Base-by-base conservation (phyloP, 2,329 filamentous ascomycete genomes). In the Curvularia spicifera region DNA sequence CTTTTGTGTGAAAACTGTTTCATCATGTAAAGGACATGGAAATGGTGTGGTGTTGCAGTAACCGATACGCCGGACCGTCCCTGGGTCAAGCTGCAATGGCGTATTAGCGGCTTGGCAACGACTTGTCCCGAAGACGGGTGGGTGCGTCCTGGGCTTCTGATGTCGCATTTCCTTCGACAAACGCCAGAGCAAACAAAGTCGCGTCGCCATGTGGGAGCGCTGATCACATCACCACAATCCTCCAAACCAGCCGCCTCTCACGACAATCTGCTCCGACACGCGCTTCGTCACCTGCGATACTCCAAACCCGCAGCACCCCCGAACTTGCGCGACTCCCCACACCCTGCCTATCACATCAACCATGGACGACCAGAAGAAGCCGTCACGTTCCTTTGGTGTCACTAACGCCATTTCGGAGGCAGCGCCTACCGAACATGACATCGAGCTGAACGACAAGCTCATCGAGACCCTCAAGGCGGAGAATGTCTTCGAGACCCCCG, bases 401-500 rank as follows among this genome's bases (percentile, higher is more conserved):
- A 97, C 93, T 58, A 89, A 89, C 68, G 90, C 95, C 46, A 91
- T 99, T 37, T 96, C 93, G 20, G 84, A 84, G 12, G 82, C 84
- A 22, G 83, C 93, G 24, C 95, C 95, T 4, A 95, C 90, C 1
- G 85, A 89, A 54, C 81, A 85, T 37, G 94, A 99, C 76, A 85
- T 89, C 56, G 84, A 89, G 64, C 86, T 90, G 50, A 96, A 91
- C 69, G 88, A 92, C 66, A 83, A 88, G 55, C 85, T 99, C 44
- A 85, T 97, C 56, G 87, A 91, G 55, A 93, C 97, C 78, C 81
- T 99, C 60, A 92, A 92, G 75, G 84, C 84, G 40, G 91, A 97
- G 78, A 94, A 96, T 78, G 97, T 95, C 51, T 99, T 97, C 70
- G 95, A 98, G 78, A 87, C 86, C 51, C 85, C 87, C 13, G 84